phyloP scores from a whole-genome alignment of 805 yeast genomes.

The Pichia paraexigua region DNA sequence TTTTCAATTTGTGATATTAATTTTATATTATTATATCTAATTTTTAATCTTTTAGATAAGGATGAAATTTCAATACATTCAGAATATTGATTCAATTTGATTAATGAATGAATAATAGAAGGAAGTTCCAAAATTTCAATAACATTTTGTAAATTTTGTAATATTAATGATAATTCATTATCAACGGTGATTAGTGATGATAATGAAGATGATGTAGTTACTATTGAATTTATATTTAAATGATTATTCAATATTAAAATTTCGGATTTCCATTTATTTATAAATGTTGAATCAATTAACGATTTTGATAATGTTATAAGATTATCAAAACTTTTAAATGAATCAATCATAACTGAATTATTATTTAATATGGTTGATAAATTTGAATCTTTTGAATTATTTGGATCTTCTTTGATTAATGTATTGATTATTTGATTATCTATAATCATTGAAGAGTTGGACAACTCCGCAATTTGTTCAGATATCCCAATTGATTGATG shows the following conservation, averaged over 20 bases:
- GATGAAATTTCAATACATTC: constrained; percentile 82
- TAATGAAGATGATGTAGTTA: too few species aligned
- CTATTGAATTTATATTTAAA: neutral
- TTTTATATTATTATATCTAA: constrained; percentile 56
- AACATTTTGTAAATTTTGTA: constrained; percentile 60
- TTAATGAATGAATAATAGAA: constrained; percentile 73
- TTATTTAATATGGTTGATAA: constrained; percentile 39
- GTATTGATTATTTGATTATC: constrained; percentile 1
- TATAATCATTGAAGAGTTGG: constrained; percentile 4
- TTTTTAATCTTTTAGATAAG: constrained; percentile 57
- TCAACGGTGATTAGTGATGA: neutral
- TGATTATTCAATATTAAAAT: neutral
- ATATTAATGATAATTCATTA: constrained; percentile 28
- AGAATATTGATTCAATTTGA: constrained; percentile 76
- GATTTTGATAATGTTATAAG: neutral
- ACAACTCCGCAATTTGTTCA: constrained; percentile 70
- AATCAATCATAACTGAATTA: neutral
- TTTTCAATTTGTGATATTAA: constrained; percentile 42
- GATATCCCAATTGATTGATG: neutral
- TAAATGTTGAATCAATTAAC: neutral
- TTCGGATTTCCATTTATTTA: neutral
- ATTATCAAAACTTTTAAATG: constrained; percentile 2
- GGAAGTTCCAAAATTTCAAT: constrained; percentile 81
- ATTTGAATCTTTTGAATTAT: neutral
- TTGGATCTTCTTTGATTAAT: neutral